phyloP scores from a whole-genome alignment of 768 basidiomycete genomes.

The Hygrophoropsis aurantiaca region DNA sequence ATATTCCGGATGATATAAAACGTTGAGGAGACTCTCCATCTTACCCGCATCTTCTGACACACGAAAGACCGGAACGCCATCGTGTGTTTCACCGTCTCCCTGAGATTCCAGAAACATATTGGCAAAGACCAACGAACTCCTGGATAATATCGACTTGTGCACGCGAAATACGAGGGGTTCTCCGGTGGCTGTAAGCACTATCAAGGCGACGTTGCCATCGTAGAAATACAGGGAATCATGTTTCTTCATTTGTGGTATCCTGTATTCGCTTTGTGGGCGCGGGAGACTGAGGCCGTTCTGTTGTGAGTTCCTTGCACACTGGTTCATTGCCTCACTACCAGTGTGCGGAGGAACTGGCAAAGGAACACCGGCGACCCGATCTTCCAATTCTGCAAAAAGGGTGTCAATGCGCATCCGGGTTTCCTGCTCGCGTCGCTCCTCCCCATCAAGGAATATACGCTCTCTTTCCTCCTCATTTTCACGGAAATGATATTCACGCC shows the following conservation, averaged over 20 bases:
- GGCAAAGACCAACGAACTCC: conserved; percentile 7
- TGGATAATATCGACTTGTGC: conserved; percentile 6
- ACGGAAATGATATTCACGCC: conserved; percentile 64
- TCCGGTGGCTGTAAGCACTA: no score
- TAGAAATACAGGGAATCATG: no score
- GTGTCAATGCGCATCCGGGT: conserved; percentile 37
- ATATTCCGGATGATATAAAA: conserved; percentile 6
- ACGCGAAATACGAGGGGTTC: background rate
- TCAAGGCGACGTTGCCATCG: no score
- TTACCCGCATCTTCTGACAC: conserved; percentile 10
- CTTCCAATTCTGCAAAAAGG: conserved; percentile 27
- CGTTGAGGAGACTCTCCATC: conserved; percentile 8
- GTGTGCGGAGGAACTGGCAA: conserved; percentile 18
- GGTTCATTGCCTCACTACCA: no score
- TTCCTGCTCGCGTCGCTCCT: conserved; percentile 59
- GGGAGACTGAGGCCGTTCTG: no score
- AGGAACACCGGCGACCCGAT: conserved; percentile 23
- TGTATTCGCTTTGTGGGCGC: no score
- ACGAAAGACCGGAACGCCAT: conserved; percentile 11
- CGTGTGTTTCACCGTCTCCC: conserved; percentile 6
- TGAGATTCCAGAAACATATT: conserved; percentile 1
- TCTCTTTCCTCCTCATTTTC: conserved; percentile 65
- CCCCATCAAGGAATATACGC: conserved; percentile 56
- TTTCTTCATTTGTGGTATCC: no score
- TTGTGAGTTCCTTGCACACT: no score